Conservation (phyloP, 441 rosid genomes). For the Hura crepitans region DNA sequence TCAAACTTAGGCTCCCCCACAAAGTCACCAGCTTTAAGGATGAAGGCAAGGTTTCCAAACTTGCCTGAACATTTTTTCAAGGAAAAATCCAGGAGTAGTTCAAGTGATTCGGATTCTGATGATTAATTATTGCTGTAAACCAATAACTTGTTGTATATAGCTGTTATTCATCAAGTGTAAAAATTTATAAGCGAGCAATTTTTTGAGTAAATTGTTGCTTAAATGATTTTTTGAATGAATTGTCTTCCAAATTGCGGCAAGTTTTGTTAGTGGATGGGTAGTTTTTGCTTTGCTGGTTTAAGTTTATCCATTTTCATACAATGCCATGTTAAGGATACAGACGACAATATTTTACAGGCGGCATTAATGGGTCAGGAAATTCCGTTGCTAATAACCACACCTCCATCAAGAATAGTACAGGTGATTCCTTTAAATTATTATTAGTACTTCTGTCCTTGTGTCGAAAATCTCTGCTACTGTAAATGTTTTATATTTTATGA, state of each 20-base stretch:
- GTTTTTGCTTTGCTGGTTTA: neutral
- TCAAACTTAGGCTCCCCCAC: constrained; percentile 34
- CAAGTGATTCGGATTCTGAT: constrained; percentile 60
- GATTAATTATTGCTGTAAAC: constrained; percentile 28
- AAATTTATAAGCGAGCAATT: constrained; percentile 1
- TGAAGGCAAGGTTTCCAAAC: constrained; percentile 57
- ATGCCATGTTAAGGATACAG: neutral
- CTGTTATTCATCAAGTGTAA: neutral
- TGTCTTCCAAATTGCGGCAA: constrained; percentile 3
- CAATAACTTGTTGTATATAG: constrained; percentile 25
- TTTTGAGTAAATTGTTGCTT: constrained; percentile 15
- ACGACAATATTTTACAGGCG: neutral
- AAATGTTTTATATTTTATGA: neutral
- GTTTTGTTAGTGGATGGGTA: neutral
- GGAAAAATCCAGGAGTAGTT: constrained; percentile 37
- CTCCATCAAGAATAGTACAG: neutral
- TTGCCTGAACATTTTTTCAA: constrained; percentile 58
- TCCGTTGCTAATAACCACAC: neutral
- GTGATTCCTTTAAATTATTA: neutral
- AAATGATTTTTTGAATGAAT: constrained; percentile 9
- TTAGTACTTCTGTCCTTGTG: no score
- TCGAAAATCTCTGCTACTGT: neutral
- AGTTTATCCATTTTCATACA: neutral
- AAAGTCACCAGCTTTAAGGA: constrained; percentile 33
- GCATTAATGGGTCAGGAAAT: neutral